phyloP scores from a whole-genome alignment of 257 asterid genomes.

The Rubia yunnanensis region DNA sequence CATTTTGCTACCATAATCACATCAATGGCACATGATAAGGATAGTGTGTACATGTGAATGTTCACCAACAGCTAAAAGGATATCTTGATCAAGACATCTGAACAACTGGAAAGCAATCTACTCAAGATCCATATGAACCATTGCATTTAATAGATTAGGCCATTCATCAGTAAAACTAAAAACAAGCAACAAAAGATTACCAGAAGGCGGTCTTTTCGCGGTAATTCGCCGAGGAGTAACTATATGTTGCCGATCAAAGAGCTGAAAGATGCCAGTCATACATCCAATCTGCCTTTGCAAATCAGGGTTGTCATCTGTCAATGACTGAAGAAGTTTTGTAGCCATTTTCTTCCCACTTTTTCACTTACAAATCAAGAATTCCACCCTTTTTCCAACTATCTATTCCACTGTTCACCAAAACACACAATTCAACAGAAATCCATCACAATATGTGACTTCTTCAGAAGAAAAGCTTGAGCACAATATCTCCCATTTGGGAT shows the following conservation, averaged over 20 bases:
- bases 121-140: neutral
- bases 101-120: neutral
- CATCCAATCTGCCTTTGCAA: slow-evolving; percentile 89
- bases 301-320: slow-evolving; percentile 75
- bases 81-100: slow-evolving; percentile 2
- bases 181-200: slow-evolving; percentile 28
- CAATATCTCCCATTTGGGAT: slow-evolving; percentile 7
- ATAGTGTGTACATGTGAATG: neutral
- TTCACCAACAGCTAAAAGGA: neutral
- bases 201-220: slow-evolving; percentile 37
- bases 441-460: neutral
- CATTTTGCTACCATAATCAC: neutral
- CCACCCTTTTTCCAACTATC: slow-evolving; percentile 2
- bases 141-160: neutral
- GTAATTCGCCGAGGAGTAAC: slow-evolving; percentile 42
- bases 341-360: slow-evolving; percentile 45
- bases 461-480: slow-evolving; percentile 9
- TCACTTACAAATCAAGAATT: slow-evolving; percentile 7
- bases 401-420: neutral
- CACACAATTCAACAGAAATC: neutral
- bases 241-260: slow-evolving; percentile 66
- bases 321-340: slow-evolving; percentile 69
- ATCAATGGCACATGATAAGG: neutral
- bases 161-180: neutral
- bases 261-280: slow-evolving; percentile 79